These are phyloP conservation scores for Chaetomium strumarium DNA, from an alignment of 2,329 filamentous ascomycete species.

Conservation along the genomic window DNA sequence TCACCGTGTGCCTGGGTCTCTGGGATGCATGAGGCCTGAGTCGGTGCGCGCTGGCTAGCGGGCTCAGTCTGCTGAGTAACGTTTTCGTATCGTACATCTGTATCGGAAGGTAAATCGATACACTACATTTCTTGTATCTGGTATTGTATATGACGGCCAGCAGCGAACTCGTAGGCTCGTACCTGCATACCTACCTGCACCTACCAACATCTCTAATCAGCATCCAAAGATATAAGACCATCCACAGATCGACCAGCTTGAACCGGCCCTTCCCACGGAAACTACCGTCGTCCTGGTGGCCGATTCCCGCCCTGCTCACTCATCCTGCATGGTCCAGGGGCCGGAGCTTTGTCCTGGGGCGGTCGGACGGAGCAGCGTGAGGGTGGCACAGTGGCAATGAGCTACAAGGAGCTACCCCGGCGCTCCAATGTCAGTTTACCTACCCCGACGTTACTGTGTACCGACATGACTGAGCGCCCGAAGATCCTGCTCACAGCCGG, in stretches of 20 bases:
- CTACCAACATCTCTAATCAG: neutral
- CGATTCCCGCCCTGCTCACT: slow-evolving; percentile 8
- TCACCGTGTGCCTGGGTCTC: too few relatives aligned
- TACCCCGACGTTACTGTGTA: neutral
- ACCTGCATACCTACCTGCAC: neutral
- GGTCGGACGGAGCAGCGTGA: slow-evolving; percentile 11
- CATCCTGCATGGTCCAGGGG: slow-evolving; percentile 3
- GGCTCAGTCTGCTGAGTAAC: too few relatives aligned
- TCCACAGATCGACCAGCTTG: slow-evolving; percentile 16
- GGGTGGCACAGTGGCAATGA: neutral
- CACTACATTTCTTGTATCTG: too few relatives aligned
- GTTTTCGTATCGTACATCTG: too few relatives aligned
- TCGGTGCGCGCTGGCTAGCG: too few relatives aligned
- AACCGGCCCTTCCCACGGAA: slow-evolving; percentile 5
- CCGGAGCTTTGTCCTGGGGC: neutral
- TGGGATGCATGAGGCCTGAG: too few relatives aligned
- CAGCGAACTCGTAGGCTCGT: neutral
- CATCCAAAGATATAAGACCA: slow-evolving; percentile 2
- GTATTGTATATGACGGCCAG: neutral
- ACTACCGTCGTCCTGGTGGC: slow-evolving; percentile 2
- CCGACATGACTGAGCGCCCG: too few relatives aligned
- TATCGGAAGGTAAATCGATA: too few relatives aligned
- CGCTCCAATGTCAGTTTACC: neutral
- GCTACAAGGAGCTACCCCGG: neutral
- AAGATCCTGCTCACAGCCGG: neutral